Base-by-base conservation (phyloP, 768 basidiomycete species). In the Clitopilus passeckerianus region DNA sequence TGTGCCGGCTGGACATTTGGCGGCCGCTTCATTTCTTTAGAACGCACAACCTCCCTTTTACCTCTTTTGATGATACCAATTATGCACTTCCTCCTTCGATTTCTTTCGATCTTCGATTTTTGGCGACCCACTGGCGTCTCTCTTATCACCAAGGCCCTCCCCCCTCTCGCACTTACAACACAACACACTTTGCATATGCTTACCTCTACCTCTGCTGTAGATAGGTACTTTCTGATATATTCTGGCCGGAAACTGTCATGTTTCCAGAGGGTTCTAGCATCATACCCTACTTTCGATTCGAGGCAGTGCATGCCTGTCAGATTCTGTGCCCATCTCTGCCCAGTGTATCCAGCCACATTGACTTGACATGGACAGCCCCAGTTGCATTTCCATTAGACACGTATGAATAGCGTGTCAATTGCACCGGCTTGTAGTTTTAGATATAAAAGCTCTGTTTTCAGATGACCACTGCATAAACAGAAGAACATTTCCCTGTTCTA, bases 11-110 rank as follows among this genome's bases (percentile, higher is more conserved):
- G 77, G 76, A 73, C 80, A 77, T 79, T 83, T 90, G 87, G 86
- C 87, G 79, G 82, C 80, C 80, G 76, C 76, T 77, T 23, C 46
- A 22, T 23, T 50, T 50, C 69, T 62, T 50, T 50, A 50, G 46
- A 50, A 16, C 18, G 46, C 46, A 50, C 46, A 50, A 50, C 9
- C n/a, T 16, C 46, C 46, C 66, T 78, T 82, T 87, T 86, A 83
- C 84, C 85, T 84, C 77, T 78, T 86, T 81, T 80, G 81, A 90
- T 87, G 89, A 91, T 90, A 91, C 89, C 89, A 87, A 77, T 55
- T 77, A 75, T 76, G 75, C 67, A 66, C 70, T 74, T 61, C 64
- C 64, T 65, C 63, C 60, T 70, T 70, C 68, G 65, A 61, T 64
- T 68, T 64, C 68, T 63, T 70, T 66, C 70, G 68, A 68, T 73